Conservation (phyloP, 208 protist genomes). For the Leishmania braziliensis region DNA sequence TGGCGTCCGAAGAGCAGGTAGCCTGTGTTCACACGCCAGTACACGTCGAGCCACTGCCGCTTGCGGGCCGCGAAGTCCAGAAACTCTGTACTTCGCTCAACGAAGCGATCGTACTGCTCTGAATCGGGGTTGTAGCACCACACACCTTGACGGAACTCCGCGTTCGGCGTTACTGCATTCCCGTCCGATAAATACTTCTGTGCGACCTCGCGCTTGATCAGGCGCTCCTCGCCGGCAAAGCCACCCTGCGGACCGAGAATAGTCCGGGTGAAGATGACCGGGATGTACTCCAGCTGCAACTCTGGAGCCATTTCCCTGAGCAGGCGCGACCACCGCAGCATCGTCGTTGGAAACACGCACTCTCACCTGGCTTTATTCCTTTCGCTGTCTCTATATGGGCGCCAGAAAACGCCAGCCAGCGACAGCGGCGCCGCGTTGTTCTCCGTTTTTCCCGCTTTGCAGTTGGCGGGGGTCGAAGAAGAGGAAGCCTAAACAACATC, state of each 20-base stretch:
- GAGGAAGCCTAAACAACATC: background rate
- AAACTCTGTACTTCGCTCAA: slow-evolving; percentile 89
- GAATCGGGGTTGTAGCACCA: slow-evolving; percentile 92
- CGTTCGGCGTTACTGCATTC: slow-evolving; percentile 63
- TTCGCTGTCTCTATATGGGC: background rate
- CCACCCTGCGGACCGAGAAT: slow-evolving; percentile 89
- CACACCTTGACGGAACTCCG: slow-evolving; percentile 72
- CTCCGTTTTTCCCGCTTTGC: background rate
- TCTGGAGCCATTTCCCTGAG: slow-evolving; percentile 86
- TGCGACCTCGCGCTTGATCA: slow-evolving; percentile 90
- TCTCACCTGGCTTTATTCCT: background rate
- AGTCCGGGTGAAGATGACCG: slow-evolving; percentile 86
- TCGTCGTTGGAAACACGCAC: slow-evolving; percentile 14
- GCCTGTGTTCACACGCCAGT: slow-evolving; percentile 93
- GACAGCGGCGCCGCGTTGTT: background rate
- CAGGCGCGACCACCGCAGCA: slow-evolving; percentile 73
- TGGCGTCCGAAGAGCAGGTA: slow-evolving; percentile 90
- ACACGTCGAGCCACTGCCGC: slow-evolving; percentile 92
- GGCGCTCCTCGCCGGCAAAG: slow-evolving; percentile 89
- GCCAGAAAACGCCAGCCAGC: background rate
- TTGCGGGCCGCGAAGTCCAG: slow-evolving; percentile 92
- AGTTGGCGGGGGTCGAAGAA: background rate
- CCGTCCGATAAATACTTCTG: slow-evolving; percentile 81
- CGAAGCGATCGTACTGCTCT: slow-evolving; percentile 84
- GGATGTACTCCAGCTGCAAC: slow-evolving; percentile 89